Base-by-base conservation (phyloP, 768 basidiomycete species). In the Termitomyces sp. region DNA sequence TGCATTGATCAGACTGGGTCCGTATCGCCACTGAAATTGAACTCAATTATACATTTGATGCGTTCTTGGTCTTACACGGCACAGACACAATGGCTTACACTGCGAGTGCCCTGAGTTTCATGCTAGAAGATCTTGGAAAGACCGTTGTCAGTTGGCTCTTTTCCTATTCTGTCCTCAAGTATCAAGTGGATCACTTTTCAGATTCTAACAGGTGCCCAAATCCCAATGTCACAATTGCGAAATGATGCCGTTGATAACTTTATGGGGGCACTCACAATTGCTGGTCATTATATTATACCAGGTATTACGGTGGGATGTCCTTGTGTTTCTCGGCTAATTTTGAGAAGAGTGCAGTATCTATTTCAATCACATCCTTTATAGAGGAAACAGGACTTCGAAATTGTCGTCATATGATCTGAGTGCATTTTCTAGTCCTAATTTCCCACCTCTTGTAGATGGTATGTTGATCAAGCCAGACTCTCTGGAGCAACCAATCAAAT, bases 171-270 rank as follows among this genome's bases (percentile, higher is more conserved):
- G 48, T 28, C 51, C 14, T 53, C 43, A 8, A 17, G n/a, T 35
- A 10, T 38, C 28, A 10, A 14, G 47, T 38, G 40, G 12, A 23
- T 42, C 45, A 9, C 30, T n/a, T 38, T 38, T 53, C 52, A 93
- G 91, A 92, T 96, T 56, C 63, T 95, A 31, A 96, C 92, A 1
- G 95, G 94, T 12, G 93, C 94, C 0, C 95, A 97, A 73, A 96
- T 98, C 37, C 92, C 95, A 14, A 74, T 94, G 35, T 93, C 90
- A 1, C 89, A 94, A 66, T 75, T 95, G 46, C 82, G 93, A n/a
- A 97, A 95, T 63, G 94, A 98, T 68, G 93, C 94, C 8, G 85
- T 94, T 5, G 95, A 96, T 62, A 98, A 97, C 67, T 73, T 97
- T 10, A 84, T 97, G 67, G 94, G 92, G 8, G 89, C 92, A 3